phyloP scores from a whole-genome alignment of 257 asterid species.

The Parsonsia alboflavescens region DNA sequence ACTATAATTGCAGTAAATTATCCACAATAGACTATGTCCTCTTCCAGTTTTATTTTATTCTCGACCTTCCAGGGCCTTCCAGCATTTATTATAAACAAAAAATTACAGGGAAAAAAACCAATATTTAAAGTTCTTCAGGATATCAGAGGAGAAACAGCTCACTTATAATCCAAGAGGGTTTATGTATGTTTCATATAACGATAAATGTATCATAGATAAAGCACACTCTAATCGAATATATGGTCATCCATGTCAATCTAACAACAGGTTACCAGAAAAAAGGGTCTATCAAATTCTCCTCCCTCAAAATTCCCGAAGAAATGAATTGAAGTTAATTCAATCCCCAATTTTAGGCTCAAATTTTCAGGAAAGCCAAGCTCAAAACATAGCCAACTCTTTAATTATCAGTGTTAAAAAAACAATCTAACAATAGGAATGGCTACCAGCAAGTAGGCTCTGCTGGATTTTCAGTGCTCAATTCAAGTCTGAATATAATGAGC shows the following conservation, averaged over 20 bases:
- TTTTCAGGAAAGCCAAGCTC: too few relatives aligned
- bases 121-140: neutral
- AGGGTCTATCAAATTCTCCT: neutral
- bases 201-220: neutral
- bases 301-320: too few relatives aligned
- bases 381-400: neutral
- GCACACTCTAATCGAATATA: neutral
- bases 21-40: neutral
- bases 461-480: too few relatives aligned
- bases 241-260: neutral
- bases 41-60: neutral
- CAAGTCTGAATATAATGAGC: neutral
- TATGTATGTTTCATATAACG: neutral
- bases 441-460: neutral
- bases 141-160: neutral
- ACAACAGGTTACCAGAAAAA: neutral
- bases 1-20: neutral
- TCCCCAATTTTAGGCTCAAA: neutral
- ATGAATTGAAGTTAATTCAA: neutral
- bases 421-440: neutral
- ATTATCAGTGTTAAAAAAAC: neutral
- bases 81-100: neutral
- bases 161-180: neutral
- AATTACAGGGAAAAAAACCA: neutral
- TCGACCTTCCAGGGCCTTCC: conserved; percentile 6